These are phyloP conservation scores for Cudoniella acicularis DNA, from an alignment of 495 filamentous ascomycete genomes.

Conservation along the genomic window DNA sequence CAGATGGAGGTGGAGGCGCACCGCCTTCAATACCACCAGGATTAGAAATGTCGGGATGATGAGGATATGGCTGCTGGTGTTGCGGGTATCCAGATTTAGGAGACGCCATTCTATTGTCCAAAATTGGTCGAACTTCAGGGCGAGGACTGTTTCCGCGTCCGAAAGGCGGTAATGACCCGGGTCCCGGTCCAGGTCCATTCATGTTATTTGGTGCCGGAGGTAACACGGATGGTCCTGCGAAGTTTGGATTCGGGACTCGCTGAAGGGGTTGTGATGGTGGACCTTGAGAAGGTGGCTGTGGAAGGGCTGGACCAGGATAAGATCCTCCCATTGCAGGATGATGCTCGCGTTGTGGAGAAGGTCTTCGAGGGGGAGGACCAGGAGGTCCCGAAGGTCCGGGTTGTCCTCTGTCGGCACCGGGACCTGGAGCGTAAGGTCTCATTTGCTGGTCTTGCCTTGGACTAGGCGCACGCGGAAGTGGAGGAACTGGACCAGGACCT, in stretches of 20 bases:
- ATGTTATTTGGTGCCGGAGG: conserved; percentile 56
- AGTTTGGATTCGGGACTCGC: conserved; percentile 70
- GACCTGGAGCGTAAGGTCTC: conserved; percentile 66
- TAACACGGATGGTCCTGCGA: conserved; percentile 46
- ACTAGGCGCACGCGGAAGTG: conserved; percentile 62
- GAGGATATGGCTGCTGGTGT: conserved; percentile 71
- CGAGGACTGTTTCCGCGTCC: conserved; percentile 65
- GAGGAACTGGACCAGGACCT: conserved; percentile 50
- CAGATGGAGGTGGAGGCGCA: conserved; percentile 69
- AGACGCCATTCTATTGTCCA: conserved; percentile 81
- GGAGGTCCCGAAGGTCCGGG: conserved; percentile 31
- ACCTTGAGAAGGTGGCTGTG: conserved; percentile 49
- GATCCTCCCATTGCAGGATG: conserved; percentile 53
- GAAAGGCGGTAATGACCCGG: conserved; percentile 47
- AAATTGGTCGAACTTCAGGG: conserved; percentile 78
- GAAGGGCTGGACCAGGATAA: conserved; percentile 54
- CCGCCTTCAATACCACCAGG: conserved; percentile 71
- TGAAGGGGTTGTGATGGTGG: conserved; percentile 42
- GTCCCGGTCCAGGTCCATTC: conserved; percentile 32
- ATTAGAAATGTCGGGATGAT: conserved; percentile 50
- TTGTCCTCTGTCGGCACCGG: conserved; percentile 44
- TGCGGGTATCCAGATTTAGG: conserved; percentile 78
- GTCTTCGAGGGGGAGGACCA: conserved; percentile 22
- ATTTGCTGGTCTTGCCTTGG: conserved; percentile 60
- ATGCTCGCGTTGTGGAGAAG: conserved; percentile 26